Evolutionary conservation across 2,329 filamentous ascomycete genomes (phyloP), one percentile per base, ranked within the genome.

Genomic region (Nannizziopsis arthrosporioides): DNA sequence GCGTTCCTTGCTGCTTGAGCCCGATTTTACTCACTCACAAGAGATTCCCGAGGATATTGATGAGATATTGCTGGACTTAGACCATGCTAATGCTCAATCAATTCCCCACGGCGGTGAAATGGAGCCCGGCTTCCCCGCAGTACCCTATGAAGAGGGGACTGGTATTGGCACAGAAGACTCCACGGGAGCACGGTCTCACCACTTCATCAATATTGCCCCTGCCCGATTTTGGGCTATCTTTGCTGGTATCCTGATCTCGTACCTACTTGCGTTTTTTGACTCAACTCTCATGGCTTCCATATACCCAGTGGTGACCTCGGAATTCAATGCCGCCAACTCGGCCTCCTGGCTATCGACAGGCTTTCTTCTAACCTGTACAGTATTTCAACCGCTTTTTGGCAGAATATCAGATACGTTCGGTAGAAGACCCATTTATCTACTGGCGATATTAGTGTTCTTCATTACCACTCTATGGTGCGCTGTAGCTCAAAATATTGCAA

Each of bases 331-430:
- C 42, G 84, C 84, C 30, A 87, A 90, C 62, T 79, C 79, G 41
- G 85, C 85, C 2, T 87, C 84, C 1, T 92, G 85, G 85, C 72
- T 90, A 3, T 87, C 84, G 1, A 90, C 85, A 0, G 78, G 83
- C 0, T 90, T 88, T 54, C 66, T 90, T 32, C 72, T 92, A 34
- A 87, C 85, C 0, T 84, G 79, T 3, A 88, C 84, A 1, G 78
- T 81, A 18, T 82, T 86, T 49, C 82, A 88, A 63, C 84, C 85
- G 0, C 67, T 90, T 1, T 77, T 85, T 54, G 85, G 84, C 2
- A 75, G 85, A 1, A 62, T 88, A 1, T 87, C 83, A 1, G 85
- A 90, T 63, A 80, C 81, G 0, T 67, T 88, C 50, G 84, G 85
- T 9, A 71, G 84, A 39, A 84, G 81, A 55, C 72, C 74, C 15